phyloP scores from a whole-genome alignment of 345 rosid species.

The Mallotus nudiflorus region DNA sequence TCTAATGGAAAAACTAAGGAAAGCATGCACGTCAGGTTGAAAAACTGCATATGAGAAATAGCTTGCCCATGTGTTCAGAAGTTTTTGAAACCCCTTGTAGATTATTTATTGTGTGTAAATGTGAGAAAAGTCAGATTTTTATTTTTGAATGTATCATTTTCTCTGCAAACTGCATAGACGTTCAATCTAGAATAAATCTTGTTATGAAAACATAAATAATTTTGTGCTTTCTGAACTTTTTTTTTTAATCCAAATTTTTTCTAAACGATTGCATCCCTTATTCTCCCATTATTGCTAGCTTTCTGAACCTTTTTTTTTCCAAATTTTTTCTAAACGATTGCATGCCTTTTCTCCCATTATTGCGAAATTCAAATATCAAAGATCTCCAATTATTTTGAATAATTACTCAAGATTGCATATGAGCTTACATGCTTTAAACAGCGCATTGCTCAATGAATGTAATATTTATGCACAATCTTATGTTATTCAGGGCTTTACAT shows the following conservation, averaged over 20 bases:
- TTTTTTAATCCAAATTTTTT: no score
- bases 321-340: no score
- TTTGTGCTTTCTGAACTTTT: no score
- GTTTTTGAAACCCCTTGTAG: neutral
- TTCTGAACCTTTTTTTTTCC: no score
- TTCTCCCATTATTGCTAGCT: no score
- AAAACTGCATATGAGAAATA: neutral
- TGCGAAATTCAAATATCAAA: neutral
- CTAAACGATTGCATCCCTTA: no score
- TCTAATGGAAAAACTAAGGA: neutral
- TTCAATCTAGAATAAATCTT: neutral
- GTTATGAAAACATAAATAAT: neutral
- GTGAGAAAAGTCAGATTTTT: conserved; percentile 1
- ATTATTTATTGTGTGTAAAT: conserved; percentile 9
- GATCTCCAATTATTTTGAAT: neutral
- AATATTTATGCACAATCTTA: conserved; percentile 7
- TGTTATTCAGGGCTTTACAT: conserved; percentile 75
- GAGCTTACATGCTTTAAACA: neutral
- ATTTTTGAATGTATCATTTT: neutral
- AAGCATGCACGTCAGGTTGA: neutral
- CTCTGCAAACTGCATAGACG: neutral
- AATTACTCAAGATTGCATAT: neutral
- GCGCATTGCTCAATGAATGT: neutral
- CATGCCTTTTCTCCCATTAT: neutral
- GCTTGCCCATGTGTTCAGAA: neutral